Base-by-base conservation (phyloP, 768 basidiomycete species). In the Zangia roseola region DNA sequence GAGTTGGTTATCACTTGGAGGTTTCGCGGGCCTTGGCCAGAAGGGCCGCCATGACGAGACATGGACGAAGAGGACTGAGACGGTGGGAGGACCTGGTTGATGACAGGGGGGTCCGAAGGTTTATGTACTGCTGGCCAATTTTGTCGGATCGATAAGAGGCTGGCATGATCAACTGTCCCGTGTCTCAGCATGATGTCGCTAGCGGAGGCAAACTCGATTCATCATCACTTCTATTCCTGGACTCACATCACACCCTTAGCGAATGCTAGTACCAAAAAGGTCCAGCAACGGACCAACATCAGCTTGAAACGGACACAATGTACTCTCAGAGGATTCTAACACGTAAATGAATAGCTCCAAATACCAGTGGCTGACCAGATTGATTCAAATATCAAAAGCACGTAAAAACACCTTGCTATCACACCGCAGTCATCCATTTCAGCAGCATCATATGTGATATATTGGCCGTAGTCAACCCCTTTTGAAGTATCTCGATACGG, bases 381-480 rank as follows among this genome's bases (percentile, higher is more conserved):
- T 28, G 12, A 12, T 28, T 10, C 6, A 16, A 16, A 31, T 30
- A 25, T 40, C 40, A 33, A 37, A 26, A 43, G 36, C 20, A 49
- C 41, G 42, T 44, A 44, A 48, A 47, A 34, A n/a, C 47, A 44
- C n/a, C 41, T 47, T 30, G 47, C 47, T 38, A 45, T 24, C 35
- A 40, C 19, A 54, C 40, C 45, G 31, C 47, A 50, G 33, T 17
- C n/a, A 21, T 16, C 7, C 36, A 59, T 69, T 31, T 80, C 72
- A 92, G 80, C 88, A 92, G 74, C 88, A 92, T 35, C 40, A 20
- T 31, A 14, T 14, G 16, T 16, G 31, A 31, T 31, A 16, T 31
- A 31, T 16, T 31, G 14, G 16, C 31, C 16, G 6, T 16, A 14
- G 28, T 31, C 31, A 31, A 6, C 14, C 31, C 31, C 14, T 4